These are phyloP conservation scores for Akanthomyces uredinophilus DNA, from an alignment of 2,329 filamentous ascomycete genomes.

Conservation along the genomic window DNA sequence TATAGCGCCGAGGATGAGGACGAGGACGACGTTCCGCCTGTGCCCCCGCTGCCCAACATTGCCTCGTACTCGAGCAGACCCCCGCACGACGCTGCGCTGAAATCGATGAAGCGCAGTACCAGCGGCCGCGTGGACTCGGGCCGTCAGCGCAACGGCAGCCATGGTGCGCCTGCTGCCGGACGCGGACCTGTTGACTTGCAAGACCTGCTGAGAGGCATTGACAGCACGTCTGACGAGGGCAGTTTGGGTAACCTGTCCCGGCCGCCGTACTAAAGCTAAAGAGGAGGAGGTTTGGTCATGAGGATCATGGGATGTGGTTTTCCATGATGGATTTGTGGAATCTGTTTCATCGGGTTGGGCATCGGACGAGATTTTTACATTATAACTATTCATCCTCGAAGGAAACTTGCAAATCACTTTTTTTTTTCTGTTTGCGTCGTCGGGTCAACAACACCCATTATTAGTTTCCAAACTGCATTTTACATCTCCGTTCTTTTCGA, in stretches of 20 bases:
- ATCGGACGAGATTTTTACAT: not conserved
- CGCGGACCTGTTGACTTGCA: conserved; percentile 39
- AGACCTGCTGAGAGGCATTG: conserved; percentile 46
- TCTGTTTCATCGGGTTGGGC: not conserved
- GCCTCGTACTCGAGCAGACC: conserved; percentile 23
- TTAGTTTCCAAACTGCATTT: not conserved
- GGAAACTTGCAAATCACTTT: not conserved
- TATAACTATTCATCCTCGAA: not conserved
- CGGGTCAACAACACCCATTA: not conserved
- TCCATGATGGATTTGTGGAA: not conserved
- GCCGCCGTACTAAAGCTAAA: conserved; percentile 41
- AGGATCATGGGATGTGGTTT: not conserved
- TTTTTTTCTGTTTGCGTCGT: not conserved
- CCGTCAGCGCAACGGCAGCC: conserved; percentile 28
- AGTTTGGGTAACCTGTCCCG: conserved; percentile 41
- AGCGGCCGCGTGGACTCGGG: conserved; percentile 38
- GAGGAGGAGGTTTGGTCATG: not conserved
- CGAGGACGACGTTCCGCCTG: conserved; percentile 44
- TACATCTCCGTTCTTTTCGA: no score
- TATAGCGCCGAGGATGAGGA: conserved; percentile 25
- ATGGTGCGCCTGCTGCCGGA: conserved; percentile 14
- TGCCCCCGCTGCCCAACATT: conserved; percentile 48
- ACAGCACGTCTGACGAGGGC: conserved; percentile 42
- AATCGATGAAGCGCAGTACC: conserved; percentile 31
- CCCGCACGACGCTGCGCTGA: conserved; percentile 22